Percentiles rank a stretch among this genome's conserved stretches.
Evolutionary conservation across 148 eudicot genomes (phyloP).

Genomic region (Heliamphora exappendiculata): DNA sequence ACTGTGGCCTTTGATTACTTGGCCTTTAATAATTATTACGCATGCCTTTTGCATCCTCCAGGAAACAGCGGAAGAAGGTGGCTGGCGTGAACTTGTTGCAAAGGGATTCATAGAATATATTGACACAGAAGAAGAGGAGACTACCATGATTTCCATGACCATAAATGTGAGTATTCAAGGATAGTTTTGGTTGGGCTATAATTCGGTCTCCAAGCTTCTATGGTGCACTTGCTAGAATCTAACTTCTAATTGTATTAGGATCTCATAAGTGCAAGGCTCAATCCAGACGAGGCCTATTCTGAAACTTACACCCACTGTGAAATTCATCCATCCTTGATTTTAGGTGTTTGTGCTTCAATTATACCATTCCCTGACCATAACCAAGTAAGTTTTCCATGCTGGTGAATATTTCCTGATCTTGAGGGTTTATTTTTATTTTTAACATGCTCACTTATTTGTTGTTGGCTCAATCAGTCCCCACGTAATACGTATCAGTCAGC

Average conservation of each 20-base stretch:
- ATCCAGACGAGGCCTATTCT: constrained; percentile 78
- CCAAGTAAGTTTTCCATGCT: constrained; percentile 39
- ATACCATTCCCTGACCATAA: constrained; percentile 98
- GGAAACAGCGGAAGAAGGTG: constrained; percentile 85
- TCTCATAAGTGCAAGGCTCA: constrained; percentile 59
- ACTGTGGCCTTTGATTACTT: not conserved
- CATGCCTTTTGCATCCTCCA: constrained; percentile 15
- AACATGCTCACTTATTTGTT: constrained; percentile 10
- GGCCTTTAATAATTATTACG: too few relatives aligned
- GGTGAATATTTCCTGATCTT: not conserved
- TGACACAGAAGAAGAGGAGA: constrained; percentile 97
- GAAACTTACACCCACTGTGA: constrained; percentile 94
- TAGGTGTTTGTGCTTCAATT: constrained; percentile 97
- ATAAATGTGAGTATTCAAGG: constrained; percentile 84
- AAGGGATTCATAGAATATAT: constrained; percentile 87
- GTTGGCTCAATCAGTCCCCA: constrained; percentile 66
- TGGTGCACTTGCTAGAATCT: too few relatives aligned
- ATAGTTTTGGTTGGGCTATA: too few relatives aligned
- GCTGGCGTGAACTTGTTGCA: constrained; percentile 93
- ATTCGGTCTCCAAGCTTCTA: too few relatives aligned
- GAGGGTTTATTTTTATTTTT: not conserved
- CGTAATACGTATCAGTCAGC: constrained; percentile 98
- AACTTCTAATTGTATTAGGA: constrained; percentile 62
- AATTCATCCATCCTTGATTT: constrained; percentile 82
- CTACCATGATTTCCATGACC: constrained; percentile 97